Evolutionary conservation across 2,329 filamentous ascomycete genomes (phyloP).

Genomic region (Pseudonectria buxi): DNA sequence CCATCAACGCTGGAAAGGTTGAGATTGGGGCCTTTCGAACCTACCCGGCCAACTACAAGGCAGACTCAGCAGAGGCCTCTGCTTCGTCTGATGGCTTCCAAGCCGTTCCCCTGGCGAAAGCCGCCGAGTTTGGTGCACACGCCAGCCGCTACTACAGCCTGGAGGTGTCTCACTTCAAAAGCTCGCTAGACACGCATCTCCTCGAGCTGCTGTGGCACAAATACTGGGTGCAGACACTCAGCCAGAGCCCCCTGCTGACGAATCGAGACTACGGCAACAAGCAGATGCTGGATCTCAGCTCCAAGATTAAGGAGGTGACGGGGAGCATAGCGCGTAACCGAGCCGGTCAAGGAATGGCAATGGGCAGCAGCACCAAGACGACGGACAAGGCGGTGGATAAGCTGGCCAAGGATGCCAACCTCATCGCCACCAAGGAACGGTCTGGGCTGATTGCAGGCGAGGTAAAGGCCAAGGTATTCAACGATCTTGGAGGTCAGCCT

Average conservation of each 20-base stretch:
- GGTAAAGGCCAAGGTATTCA: conserved; percentile 59
- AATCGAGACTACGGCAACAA: conserved; percentile 91
- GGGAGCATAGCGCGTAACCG: conserved; percentile 20
- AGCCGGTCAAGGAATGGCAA: conserved; percentile 18
- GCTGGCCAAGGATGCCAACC: conserved; percentile 52
- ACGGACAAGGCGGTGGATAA: conserved; percentile 49
- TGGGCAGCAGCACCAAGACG: conserved; percentile 15
- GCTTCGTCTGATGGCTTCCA: conserved; percentile 52
- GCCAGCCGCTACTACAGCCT: conserved; percentile 85
- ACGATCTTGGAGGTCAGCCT: conserved; percentile 27
- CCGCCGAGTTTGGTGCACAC: conserved; percentile 92
- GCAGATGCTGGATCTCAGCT: conserved; percentile 81
- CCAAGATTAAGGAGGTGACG: conserved; percentile 68
- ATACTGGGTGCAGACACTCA: conserved; percentile 96
- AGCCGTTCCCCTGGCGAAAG: conserved; percentile 84
- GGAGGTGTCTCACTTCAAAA: conserved; percentile 92
- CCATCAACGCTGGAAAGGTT: conserved; percentile 88
- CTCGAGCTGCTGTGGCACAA: conserved; percentile 95
- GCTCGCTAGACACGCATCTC: conserved; percentile 77
- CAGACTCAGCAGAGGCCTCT: conserved; percentile 21
- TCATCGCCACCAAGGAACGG: conserved; percentile 55
- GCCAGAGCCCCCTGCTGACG: conserved; percentile 80
- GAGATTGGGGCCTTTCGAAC: conserved; percentile 97
- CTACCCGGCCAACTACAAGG: conserved; percentile 68
- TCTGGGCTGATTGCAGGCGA: conserved; percentile 56